Base-by-base conservation (phyloP, 1,284 basidiomycete species). In the Marasmius tenuissimus region DNA sequence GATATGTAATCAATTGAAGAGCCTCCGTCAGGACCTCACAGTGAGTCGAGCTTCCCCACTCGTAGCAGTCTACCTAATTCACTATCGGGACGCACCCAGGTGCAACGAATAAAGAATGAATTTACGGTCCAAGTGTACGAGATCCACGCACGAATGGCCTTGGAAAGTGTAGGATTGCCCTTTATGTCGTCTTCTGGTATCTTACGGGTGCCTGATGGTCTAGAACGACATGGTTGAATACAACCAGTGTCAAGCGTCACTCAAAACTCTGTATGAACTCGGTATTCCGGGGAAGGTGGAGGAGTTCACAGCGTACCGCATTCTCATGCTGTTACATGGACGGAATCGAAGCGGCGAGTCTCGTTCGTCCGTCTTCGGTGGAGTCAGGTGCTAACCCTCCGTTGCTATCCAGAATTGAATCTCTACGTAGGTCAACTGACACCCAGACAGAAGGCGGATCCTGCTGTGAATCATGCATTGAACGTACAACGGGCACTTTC, bases 101-200 rank as follows among this genome's bases (percentile, higher is more conserved):
- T 99, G n/a, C 97, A 99, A 81, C 89, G 97, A 39, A 98, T 99
- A 73, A 98, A 98, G 81, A 99, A 98, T 70, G 94, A 97, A 60
- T 98, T 99, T 71, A 98, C 97, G 0, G 96, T 97, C 39, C 86
- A 91, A 75, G 97, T 98, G 11, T 99, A 99, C 73, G 97, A 99
- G 75, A 97, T 96, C 52, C 97, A 99, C 77, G 97, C 95, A 27
- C 89, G 97, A 34, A 97, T 99, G 80, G 97, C 97, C 49, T 79
- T 98, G 33, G 95, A 97, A 82, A 92, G 90, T 69, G 94, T 95
- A 74, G 27, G 27, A 27, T 27, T 65, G 91, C 75, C 42, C 35
- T 61, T 52, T 48, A 60, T 59, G 57, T 54, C 40, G 49, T 35
- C 48, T 60, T 57, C 47, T 63, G 57, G 35, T 64, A 62, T 40